Percentiles rank a stretch among this genome's conserved stretches.
These are phyloP conservation scores for Mycena crocata DNA, from an alignment of 768 basidiomycete species.

Conservation along the genomic window DNA sequence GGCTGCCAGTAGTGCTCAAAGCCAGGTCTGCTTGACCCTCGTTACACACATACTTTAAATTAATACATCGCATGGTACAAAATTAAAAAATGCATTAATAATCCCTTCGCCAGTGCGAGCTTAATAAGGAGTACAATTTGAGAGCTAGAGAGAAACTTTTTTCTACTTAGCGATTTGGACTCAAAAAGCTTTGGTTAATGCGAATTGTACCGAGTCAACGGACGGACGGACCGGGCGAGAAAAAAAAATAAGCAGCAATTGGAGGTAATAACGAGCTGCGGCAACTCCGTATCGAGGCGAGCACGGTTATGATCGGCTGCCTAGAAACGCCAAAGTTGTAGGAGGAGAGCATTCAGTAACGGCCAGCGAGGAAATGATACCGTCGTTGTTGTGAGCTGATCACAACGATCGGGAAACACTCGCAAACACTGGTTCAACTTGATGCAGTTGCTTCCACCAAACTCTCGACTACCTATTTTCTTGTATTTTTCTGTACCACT, in stretches of 20 bases:
- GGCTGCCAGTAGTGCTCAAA: slow-evolving; percentile 38
- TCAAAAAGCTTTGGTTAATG: background rate
- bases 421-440: slow-evolving; percentile 11
- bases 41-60: background rate
- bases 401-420: slow-evolving; percentile 12
- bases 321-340: background rate
- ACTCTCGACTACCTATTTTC: too few species aligned
- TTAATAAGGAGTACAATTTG: too few species aligned
- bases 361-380: background rate
- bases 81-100: too few species aligned
- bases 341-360: too few species aligned
- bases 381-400: background rate
- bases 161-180: background rate
- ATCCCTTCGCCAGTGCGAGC: too few species aligned
- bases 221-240: slow-evolving; percentile 9
- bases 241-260: background rate
- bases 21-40: background rate
- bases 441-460: background rate
- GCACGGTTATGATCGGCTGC: background rate
- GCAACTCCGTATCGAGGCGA: slow-evolving; percentile 1
- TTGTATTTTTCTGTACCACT: too few species aligned
- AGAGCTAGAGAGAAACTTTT: too few species aligned
- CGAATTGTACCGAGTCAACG: slow-evolving; percentile 3
- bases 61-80: background rate
- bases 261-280: slow-evolving; percentile 16